Percentiles rank a stretch among this genome's conserved stretches.
phyloP scores from a whole-genome alignment of 2,329 filamentous ascomycete species.

The Diplodia intermedia region DNA sequence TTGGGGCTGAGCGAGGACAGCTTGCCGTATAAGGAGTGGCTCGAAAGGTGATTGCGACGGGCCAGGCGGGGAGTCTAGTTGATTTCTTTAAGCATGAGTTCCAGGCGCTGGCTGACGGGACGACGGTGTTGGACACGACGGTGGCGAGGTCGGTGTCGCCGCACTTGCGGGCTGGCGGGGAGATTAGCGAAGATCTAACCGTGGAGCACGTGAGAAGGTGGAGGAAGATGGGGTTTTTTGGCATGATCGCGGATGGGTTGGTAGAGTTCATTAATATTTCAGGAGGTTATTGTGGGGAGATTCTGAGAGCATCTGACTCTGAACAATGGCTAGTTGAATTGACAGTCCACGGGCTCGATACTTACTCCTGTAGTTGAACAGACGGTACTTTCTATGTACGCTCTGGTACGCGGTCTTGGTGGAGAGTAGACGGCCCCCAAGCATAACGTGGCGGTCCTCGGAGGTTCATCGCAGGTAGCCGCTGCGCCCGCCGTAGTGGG shows the following conservation, averaged over 20 bases:
- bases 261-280: no score
- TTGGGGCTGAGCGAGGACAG: neutral
- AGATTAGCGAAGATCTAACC: neutral
- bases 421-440: no score
- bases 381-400: no score
- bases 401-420: no score
- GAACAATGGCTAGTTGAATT: no score
- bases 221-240: neutral
- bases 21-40: neutral
- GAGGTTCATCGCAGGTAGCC: no score
- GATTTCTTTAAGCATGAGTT: constrained; percentile 9
- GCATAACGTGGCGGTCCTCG: no score
- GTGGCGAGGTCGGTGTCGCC: neutral
- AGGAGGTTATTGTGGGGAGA: no score
- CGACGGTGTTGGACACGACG: neutral
- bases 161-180: neutral
- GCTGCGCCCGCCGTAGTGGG: no score
- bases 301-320: no score
- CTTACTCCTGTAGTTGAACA: no score
- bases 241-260: neutral
- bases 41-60: neutral
- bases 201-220: neutral
- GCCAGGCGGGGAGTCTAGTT: neutral
- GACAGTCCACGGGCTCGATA: no score
- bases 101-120: neutral